phyloP scores from a whole-genome alignment of 2,329 filamentous ascomycete species.

The Aspergillus sp. region DNA sequence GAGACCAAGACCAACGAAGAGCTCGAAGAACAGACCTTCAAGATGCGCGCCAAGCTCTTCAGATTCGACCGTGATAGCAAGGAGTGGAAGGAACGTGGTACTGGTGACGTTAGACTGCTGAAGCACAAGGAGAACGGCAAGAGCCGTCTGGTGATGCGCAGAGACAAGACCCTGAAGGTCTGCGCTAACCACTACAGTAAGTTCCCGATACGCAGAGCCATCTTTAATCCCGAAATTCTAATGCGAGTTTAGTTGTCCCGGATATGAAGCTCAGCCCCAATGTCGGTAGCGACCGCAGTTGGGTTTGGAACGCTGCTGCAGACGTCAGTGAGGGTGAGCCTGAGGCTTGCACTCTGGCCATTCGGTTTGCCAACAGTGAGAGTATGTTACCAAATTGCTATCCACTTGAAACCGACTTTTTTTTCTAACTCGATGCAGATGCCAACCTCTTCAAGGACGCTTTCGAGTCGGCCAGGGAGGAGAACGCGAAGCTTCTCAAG shows the following conservation, averaged over 20 bases:
- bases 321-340: slow-evolving; percentile 98
- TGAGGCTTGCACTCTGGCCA: slow-evolving; percentile 92
- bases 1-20: slow-evolving; percentile 98
- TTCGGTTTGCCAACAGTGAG: slow-evolving; percentile 96
- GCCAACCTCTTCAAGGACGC: slow-evolving; percentile 97
- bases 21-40: slow-evolving; percentile 94
- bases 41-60: slow-evolving; percentile 99
- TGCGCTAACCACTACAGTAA: slow-evolving; percentile 99
- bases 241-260: slow-evolving; percentile 69
- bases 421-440: slow-evolving; percentile 55
- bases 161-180: slow-evolving; percentile 99
- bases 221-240: slow-evolving; percentile 13
- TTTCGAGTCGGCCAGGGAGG: slow-evolving; percentile 94
- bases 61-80: slow-evolving; percentile 88
- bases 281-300: slow-evolving; percentile 95
- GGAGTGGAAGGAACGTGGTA: slow-evolving; percentile 99
- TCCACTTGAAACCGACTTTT: neutral
- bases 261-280: slow-evolving; percentile 99
- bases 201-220: slow-evolving; percentile 32
- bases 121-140: slow-evolving; percentile 99
- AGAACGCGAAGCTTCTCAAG: slow-evolving; percentile 86
- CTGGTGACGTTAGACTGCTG: slow-evolving; percentile 90
- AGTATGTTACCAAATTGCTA: slow-evolving; percentile 60
- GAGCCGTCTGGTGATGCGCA: slow-evolving; percentile 95
- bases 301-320: slow-evolving; percentile 98